These are phyloP conservation scores for Xylogone sp. DNA, from an alignment of 2,329 filamentous ascomycete genomes.

Conservation along the genomic window DNA sequence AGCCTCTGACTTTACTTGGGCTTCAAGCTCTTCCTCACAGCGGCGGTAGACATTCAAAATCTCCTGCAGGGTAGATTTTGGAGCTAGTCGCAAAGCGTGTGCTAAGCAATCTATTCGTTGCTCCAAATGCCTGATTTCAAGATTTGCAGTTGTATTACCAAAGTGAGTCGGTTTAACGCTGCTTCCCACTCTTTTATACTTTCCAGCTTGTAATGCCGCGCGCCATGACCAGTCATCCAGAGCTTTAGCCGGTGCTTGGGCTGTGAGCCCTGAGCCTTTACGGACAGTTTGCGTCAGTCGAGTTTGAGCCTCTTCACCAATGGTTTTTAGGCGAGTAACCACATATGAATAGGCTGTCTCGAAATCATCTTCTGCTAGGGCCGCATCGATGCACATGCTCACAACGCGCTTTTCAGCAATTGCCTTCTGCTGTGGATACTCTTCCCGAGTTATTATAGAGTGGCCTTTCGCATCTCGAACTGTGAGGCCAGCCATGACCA, in stretches of 20 bases:
- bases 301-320: slow-evolving; percentile 24
- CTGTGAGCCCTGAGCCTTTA: slow-evolving; percentile 17
- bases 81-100: slow-evolving; percentile 71
- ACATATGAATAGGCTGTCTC: slow-evolving; percentile 86
- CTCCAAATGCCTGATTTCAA: slow-evolving; percentile 67
- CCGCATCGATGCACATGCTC: slow-evolving; percentile 77
- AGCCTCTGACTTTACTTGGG: slow-evolving; percentile 61
- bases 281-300: slow-evolving; percentile 15
- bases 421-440: slow-evolving; percentile 25
- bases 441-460: slow-evolving; percentile 4
- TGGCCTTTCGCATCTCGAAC: slow-evolving; percentile 12
- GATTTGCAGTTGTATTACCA: slow-evolving; percentile 55
- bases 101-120: slow-evolving; percentile 79
- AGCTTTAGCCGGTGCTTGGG: slow-evolving; percentile 16
- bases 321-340: slow-evolving; percentile 59
- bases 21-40: slow-evolving; percentile 73
- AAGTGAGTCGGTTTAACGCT: slow-evolving; percentile 56
- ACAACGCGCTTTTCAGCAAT: slow-evolving; percentile 63
- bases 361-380: slow-evolving; percentile 73
- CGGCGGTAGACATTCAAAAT: slow-evolving; percentile 72
- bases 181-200: slow-evolving; percentile 56
- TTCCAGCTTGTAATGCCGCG: slow-evolving; percentile 73
- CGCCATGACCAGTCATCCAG: slow-evolving; percentile 72
- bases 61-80: slow-evolving; percentile 65
- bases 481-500: slow-evolving; percentile 57